A percentile compares a stretch with the other conserved stretches of the same genome.
phyloP scores from a whole-genome alignment of 2,329 filamentous ascomycete genomes.

The Onygena corvina region DNA sequence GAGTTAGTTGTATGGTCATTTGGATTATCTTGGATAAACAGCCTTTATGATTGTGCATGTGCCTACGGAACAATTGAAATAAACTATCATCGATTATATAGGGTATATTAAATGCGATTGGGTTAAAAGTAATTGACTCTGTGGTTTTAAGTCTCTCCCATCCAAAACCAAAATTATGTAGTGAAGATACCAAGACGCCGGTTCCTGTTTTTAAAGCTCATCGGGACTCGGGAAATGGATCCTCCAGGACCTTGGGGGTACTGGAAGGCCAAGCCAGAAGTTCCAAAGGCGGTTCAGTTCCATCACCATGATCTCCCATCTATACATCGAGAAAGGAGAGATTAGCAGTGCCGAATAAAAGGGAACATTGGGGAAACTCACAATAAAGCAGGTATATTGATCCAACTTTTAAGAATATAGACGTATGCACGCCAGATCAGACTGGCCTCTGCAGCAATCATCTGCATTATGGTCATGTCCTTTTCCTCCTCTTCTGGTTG shows the following conservation, averaged over 20 bases:
- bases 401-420: constrained; percentile 60
- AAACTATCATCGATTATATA: too few relatives aligned
- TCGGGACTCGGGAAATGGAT: constrained; percentile 35
- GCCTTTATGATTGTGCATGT: too few relatives aligned
- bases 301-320: constrained; percentile 41
- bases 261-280: constrained; percentile 52
- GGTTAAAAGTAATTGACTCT: constrained; percentile 1
- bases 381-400: constrained; percentile 54
- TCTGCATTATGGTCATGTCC: constrained; percentile 39
- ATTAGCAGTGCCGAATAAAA: background rate
- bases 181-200: constrained; percentile 15
- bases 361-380: constrained; percentile 41
- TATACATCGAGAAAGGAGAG: constrained; percentile 20
- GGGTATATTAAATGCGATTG: too few relatives aligned
- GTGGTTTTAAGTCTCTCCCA: background rate
- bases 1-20: too few relatives aligned
- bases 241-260: constrained; percentile 46
- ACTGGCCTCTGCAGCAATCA: constrained; percentile 51
- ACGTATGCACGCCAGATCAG: constrained; percentile 51
- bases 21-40: too few relatives aligned
- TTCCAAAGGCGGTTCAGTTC: constrained; percentile 47
- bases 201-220: constrained; percentile 28
- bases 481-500: constrained; percentile 26
- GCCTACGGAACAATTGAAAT: too few relatives aligned
- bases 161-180: background rate